Conservation (phyloP, 1,139 yeast genomes). For the Torulaspora pretoriensis region DNA sequence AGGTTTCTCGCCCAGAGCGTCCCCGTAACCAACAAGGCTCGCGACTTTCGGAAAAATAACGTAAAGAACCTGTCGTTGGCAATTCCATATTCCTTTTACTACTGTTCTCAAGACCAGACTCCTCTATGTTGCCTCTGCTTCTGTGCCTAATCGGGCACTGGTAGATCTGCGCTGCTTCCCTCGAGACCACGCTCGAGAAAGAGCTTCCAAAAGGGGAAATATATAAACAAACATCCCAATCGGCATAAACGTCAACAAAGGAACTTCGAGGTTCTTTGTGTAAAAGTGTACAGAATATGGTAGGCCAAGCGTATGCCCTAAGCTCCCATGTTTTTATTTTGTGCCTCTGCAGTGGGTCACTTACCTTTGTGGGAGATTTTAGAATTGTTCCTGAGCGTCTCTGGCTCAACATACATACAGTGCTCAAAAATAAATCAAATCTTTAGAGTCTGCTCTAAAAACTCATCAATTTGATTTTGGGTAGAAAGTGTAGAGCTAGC, state of each 20-base stretch:
- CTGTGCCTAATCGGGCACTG: neutral
- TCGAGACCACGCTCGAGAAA: neutral
- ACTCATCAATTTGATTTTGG: neutral
- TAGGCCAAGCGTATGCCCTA: neutral
- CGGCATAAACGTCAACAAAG: conserved; percentile 9
- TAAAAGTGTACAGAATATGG: conserved; percentile 3
- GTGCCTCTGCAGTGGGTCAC: neutral
- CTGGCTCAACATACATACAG: neutral
- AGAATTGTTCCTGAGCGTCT: neutral
- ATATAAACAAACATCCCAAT: conserved; percentile 5
- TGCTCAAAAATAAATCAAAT: neutral
- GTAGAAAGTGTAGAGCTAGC: conserved; percentile 5
- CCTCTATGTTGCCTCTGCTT: too few relatives aligned
- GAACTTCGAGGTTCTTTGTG: conserved; percentile 6
- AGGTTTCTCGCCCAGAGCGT: too few relatives aligned
- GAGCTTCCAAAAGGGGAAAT: conserved; percentile 3
- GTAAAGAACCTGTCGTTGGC: too few relatives aligned
- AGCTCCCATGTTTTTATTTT: neutral
- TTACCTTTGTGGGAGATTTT: conserved; percentile 2
- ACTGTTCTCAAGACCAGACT: too few relatives aligned
- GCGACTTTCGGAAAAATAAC: too few relatives aligned
- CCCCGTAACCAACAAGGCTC: too few relatives aligned
- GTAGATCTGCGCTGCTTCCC: neutral
- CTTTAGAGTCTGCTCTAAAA: conserved; percentile 4
- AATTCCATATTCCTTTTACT: too few relatives aligned